phyloP scores from a whole-genome alignment of 1,284 basidiomycete genomes.

The Cryptococcus floricola region DNA sequence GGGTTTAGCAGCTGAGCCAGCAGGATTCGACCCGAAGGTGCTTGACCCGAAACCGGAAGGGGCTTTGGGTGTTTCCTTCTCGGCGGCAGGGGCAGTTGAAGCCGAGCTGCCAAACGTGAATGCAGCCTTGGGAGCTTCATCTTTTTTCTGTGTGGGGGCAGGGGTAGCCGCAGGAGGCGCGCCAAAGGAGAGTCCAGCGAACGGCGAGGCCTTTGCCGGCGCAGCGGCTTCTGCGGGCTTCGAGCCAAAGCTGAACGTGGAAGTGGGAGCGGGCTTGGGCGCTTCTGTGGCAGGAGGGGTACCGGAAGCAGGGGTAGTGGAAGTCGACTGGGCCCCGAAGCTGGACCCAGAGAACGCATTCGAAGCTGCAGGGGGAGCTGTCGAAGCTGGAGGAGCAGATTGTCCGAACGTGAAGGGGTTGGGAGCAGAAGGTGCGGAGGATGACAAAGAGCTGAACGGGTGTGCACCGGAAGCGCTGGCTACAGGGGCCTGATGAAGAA shows the following conservation, averaged over 20 bases:
- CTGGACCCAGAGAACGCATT: constrained; percentile 27
- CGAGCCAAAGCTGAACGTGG: constrained; percentile 1
- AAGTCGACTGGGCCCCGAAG: constrained; percentile 11
- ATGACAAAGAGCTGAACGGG: constrained; percentile 15
- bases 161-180: constrained; percentile 12
- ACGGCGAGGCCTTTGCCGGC: constrained; percentile 8
- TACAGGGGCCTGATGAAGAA: not conserved
- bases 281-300: constrained; percentile 3
- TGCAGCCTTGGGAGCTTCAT: not conserved
- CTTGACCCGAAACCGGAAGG: constrained; percentile 2
- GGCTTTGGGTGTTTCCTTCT: constrained; percentile 5
- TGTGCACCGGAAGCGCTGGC: constrained; percentile 4
- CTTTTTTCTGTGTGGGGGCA: not conserved
- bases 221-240: constrained; percentile 7
- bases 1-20: constrained; percentile 7
- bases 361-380: constrained; percentile 9
- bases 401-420: constrained; percentile 10
- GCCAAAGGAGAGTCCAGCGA: constrained; percentile 26
- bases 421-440: constrained; percentile 2
- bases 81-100: constrained; percentile 8
- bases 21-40: constrained; percentile 9
- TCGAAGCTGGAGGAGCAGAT: constrained; percentile 5
- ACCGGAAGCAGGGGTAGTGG: constrained; percentile 12
- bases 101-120: not conserved
- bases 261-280: constrained; percentile 2